phyloP scores from a whole-genome alignment of 1,284 basidiomycete genomes.

The Tylopilus microsporus region DNA sequence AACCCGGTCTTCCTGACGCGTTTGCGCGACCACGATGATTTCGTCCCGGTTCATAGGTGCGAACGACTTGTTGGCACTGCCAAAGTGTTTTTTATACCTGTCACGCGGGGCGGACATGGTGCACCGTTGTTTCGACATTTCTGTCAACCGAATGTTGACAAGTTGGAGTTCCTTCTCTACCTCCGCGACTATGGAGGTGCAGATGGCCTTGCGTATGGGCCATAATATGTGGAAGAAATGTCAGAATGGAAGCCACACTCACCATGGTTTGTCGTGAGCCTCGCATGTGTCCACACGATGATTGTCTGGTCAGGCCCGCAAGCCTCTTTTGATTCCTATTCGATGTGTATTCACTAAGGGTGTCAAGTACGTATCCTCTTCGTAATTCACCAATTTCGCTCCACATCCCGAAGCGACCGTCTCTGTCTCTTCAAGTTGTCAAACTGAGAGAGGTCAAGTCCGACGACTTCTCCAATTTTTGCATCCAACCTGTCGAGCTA shows the following conservation, averaged over 20 bases:
- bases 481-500: conserved; percentile 1
- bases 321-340: background rate
- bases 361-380: background rate
- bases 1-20: background rate
- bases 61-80: background rate
- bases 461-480: background rate
- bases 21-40: background rate
- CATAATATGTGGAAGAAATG: background rate
- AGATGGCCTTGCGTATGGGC: background rate
- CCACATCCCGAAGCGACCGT: background rate
- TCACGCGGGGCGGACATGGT: background rate
- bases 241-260: background rate
- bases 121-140: background rate
- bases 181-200: background rate
- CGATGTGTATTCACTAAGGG: background rate
- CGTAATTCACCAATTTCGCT: background rate
- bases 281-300: background rate
- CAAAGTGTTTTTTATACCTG: background rate
- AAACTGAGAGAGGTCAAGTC: background rate
- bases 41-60: conserved; percentile 2
- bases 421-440: background rate
- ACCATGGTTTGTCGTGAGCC: background rate
- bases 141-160: background rate
- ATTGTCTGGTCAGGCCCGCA: background rate
- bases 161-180: background rate